Evolutionary conservation across 2,329 filamentous ascomycete species (phyloP).

Genomic region (Nothophaeocryptopus gaeumannii): DNA sequence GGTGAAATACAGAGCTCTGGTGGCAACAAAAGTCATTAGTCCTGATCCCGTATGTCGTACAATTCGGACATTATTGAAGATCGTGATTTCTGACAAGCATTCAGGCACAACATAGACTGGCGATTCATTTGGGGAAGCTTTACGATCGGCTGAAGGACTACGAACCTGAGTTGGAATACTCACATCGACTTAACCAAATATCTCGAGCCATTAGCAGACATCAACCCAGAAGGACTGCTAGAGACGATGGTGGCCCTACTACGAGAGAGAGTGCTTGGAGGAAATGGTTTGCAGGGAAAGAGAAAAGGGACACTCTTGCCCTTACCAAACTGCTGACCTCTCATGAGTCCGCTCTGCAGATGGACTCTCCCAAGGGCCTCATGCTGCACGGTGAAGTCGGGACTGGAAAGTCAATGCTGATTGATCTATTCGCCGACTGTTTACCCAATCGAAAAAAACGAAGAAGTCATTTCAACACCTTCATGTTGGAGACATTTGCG

Average conservation of each 20-base stretch:
- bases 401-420: slow-evolving; percentile 80
- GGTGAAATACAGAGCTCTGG: slow-evolving; percentile 69
- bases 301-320: slow-evolving; percentile 56
- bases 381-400: slow-evolving; percentile 80
- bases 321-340: slow-evolving; percentile 67
- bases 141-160: slow-evolving; percentile 77
- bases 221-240: slow-evolving; percentile 13
- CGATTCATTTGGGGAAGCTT: slow-evolving; percentile 72
- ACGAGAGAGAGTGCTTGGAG: slow-evolving; percentile 43
- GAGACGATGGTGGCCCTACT: slow-evolving; percentile 3
- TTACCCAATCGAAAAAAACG: slow-evolving; percentile 70
- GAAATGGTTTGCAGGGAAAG: slow-evolving; percentile 52
- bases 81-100: slow-evolving; percentile 9
- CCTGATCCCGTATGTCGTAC: slow-evolving; percentile 55
- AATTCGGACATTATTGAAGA: no score
- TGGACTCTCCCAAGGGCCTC: slow-evolving; percentile 70
- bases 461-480: slow-evolving; percentile 80
- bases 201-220: slow-evolving; percentile 41
- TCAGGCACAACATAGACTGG: slow-evolving; percentile 40
- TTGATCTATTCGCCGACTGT: slow-evolving; percentile 75
- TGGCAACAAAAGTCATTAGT: slow-evolving; percentile 64
- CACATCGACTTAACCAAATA: slow-evolving; percentile 61
- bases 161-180: slow-evolving; percentile 68
- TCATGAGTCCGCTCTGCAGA: slow-evolving; percentile 67
- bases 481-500: slow-evolving; percentile 76